Percentiles rank a stretch among this genome's conserved stretches.
Evolutionary conservation across 768 basidiomycete species (phyloP).

Genomic region (Artomyces pyxidatus): DNA sequence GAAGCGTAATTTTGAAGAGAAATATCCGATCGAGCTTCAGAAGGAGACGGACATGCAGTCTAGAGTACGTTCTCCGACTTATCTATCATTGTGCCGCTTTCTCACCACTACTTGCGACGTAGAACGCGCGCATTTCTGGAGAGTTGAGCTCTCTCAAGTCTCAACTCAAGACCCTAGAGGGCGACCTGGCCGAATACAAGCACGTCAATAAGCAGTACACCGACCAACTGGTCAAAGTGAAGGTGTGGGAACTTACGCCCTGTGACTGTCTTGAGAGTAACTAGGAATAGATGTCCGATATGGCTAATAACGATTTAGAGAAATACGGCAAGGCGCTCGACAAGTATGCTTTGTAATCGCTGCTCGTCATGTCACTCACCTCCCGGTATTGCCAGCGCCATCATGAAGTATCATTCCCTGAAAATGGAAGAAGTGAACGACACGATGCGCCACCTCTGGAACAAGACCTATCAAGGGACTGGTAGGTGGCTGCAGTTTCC

Average conservation of each 20-base stretch:
- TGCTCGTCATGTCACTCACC: slow-evolving; percentile 6
- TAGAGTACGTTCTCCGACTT: slow-evolving; percentile 36
- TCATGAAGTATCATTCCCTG: slow-evolving; percentile 95
- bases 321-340: slow-evolving; percentile 97
- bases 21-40: slow-evolving; percentile 64
- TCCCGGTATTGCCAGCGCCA: slow-evolving; percentile 60
- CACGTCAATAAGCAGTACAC: slow-evolving; percentile 80
- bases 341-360: slow-evolving; percentile 48
- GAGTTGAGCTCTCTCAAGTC: slow-evolving; percentile 69
- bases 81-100: slow-evolving; percentile 1
- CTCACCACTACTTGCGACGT: slow-evolving; percentile 4
- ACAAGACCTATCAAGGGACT: slow-evolving; percentile 97
- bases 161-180: slow-evolving; percentile 56
- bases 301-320: slow-evolving; percentile 95
- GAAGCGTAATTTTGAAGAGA: slow-evolving; percentile 74
- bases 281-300: slow-evolving; percentile 76
- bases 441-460: slow-evolving; percentile 95
- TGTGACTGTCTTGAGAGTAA: not conserved
- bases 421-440: slow-evolving; percentile 99
- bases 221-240: slow-evolving; percentile 89
- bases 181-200: slow-evolving; percentile 79
- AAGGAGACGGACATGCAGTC: slow-evolving; percentile 66
- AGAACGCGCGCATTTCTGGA: slow-evolving; percentile 79
- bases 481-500: slow-evolving; percentile 38
- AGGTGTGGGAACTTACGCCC: slow-evolving; percentile 41